Base-by-base conservation (phyloP, 2,329 filamentous ascomycete genomes). In the Colletotrichum cordylinicola region DNA sequence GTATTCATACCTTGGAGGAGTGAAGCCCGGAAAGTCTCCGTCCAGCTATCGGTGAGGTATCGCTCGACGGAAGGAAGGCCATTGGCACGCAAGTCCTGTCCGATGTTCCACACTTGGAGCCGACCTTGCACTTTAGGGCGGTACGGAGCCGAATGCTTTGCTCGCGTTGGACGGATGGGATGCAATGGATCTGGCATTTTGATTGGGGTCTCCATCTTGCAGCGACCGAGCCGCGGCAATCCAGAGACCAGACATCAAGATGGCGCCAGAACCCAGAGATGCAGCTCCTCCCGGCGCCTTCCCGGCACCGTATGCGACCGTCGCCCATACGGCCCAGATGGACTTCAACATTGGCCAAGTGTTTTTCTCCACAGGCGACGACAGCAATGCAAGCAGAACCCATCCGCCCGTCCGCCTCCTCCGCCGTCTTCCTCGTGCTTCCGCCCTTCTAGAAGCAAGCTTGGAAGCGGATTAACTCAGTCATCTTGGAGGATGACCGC, bases 161-260 rank as follows among this genome's bases (percentile, higher is more conserved):
- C 43, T 67, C 52, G 21, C 62, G 64, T 66, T 72, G 73, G 62
- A 55, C 29, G 27, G 62, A 39, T 55, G 31, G 48, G 43, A 56
- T 39, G 48, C 67, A 69, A 74, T 72, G 67, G 52, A 60, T 66
- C 67, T 72, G 29, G 29, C 21, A 13, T 74, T 52, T 72, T 61
- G 61, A 74, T 74, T 74, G 69, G 69, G 56, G 62, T 72, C 69
- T 72, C 73, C 73, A 75, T 72, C 62, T 64, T 48, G 64, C 69
- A 39, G 39, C 55, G 31, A 70, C 31, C 55, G 60, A 72, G 69
- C 73, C 56, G 73, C 73, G 62, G 73, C 69, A 75, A 33, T 62
- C 69, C 73, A 61, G 55, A 18, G 27, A 37, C 21, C 35, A 61
- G 56, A 69, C 35, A 60, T 35, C 33, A 55, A 72, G 66, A 70